Evolutionary conservation across 2,329 filamentous ascomycete genomes (phyloP).

Genomic region (Neonectria sp.): DNA sequence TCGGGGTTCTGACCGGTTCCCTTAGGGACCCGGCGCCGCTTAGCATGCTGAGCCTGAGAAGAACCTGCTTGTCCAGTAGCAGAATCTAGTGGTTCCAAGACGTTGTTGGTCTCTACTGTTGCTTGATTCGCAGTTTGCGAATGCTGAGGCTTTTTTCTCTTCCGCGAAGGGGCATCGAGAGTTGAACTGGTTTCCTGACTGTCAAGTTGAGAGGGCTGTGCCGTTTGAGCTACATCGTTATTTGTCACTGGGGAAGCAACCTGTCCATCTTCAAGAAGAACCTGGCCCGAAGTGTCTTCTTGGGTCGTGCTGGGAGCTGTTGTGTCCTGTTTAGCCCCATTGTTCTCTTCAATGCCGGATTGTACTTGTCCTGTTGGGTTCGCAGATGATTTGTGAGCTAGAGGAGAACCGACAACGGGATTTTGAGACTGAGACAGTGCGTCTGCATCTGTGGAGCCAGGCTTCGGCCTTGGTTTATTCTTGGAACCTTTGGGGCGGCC

Average conservation of each 20-base stretch:
- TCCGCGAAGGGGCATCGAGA: constrained; percentile 17
- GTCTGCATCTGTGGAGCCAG: constrained; percentile 11
- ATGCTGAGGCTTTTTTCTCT: constrained; percentile 32
- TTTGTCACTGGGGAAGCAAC: constrained; percentile 3
- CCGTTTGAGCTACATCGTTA: background rate
- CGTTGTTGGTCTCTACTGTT: background rate
- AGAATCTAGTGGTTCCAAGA: constrained; percentile 16
- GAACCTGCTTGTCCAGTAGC: constrained; percentile 1
- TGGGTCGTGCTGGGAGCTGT: constrained; percentile 6
- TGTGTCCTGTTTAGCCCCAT: background rate
- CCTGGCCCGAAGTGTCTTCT: constrained; percentile 3
- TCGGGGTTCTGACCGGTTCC: constrained; percentile 34
- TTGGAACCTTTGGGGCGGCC: constrained; percentile 64
- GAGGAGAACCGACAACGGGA: constrained; percentile 27
- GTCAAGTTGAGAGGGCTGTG: constrained; percentile 1
- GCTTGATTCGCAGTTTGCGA: constrained; percentile 14
- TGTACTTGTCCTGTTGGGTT: constrained; percentile 6
- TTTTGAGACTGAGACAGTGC: constrained; percentile 9
- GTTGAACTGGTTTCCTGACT: constrained; percentile 5
- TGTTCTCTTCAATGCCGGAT: constrained; percentile 1
- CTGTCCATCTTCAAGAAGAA: background rate
- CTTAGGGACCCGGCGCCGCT: constrained; percentile 48
- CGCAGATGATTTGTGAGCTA: constrained; percentile 33
- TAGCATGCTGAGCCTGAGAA: constrained; percentile 38
- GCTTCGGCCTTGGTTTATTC: constrained; percentile 55